A percentile compares a stretch with the other conserved stretches of the same genome.
Conservation (phyloP, 495 filamentous ascomycete genomes). For the Penicillium arizonense region DNA sequence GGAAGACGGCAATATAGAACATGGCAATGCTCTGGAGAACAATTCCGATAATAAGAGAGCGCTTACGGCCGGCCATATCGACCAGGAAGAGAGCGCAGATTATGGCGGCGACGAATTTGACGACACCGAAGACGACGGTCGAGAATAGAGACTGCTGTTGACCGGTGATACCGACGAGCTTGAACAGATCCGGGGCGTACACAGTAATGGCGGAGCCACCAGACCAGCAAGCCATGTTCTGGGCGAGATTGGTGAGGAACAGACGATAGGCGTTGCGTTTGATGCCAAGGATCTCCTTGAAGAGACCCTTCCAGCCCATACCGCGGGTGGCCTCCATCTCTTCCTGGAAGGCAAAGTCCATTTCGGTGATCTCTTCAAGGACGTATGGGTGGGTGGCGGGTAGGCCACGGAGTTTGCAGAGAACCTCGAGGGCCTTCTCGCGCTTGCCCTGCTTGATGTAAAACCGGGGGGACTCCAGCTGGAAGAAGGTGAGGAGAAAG, state of each 20-base stretch:
- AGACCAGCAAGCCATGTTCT: conserved; percentile 57
- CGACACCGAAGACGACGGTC: conserved; percentile 58
- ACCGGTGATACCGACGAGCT: conserved; percentile 51
- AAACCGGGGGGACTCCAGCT: conserved; percentile 1
- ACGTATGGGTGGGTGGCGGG: conserved; percentile 1
- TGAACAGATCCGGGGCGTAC: conserved; percentile 34
- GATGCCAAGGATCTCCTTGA: conserved; percentile 3
- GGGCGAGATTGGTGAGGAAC: conserved; percentile 45
- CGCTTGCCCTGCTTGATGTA: conserved; percentile 2
- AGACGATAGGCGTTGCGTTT: conserved; percentile 42
- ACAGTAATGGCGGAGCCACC: conserved; percentile 55
- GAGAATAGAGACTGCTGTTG: conserved; percentile 53
- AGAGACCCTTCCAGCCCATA: conserved; percentile 3
- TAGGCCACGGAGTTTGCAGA: conserved; percentile 4
- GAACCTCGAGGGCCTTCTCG: not conserved
- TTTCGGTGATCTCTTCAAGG: conserved; percentile 14
- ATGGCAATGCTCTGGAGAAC: conserved; percentile 10
- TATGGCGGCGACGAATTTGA: conserved; percentile 56
- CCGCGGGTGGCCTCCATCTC: conserved; percentile 48
- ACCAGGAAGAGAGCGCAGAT: conserved; percentile 41
- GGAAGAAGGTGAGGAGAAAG: conserved; percentile 1
- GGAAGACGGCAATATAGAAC: conserved; percentile 17
- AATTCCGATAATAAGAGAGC: conserved; percentile 13
- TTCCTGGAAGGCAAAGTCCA: conserved; percentile 60
- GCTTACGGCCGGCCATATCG: conserved; percentile 13